Conservation (phyloP, 23 red algal species). For the Gracilaria gracilis region DNA sequence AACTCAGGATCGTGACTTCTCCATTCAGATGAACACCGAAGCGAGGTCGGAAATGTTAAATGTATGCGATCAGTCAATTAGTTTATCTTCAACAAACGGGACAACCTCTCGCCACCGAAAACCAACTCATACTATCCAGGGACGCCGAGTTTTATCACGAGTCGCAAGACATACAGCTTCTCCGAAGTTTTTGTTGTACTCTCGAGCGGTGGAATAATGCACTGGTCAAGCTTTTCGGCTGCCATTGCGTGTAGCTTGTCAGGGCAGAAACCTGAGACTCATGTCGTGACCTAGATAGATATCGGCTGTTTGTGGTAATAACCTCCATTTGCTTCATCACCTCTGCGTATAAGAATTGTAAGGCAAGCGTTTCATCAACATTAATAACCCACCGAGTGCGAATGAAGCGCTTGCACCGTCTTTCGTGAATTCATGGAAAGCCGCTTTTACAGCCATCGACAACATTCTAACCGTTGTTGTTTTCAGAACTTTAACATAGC, state of each 20-base stretch:
- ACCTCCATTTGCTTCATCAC: too few relatives aligned
- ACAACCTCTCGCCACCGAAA: background rate
- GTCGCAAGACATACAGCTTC: background rate
- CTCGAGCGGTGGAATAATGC: constrained; percentile 15
- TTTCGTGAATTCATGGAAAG: too few relatives aligned
- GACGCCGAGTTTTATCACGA: constrained; percentile 26
- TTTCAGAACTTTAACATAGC: too few relatives aligned
- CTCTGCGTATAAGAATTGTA: background rate
- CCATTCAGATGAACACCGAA: constrained; percentile 44
- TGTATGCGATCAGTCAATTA: constrained; percentile 25
- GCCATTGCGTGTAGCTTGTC: background rate
- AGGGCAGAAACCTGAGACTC: too few relatives aligned
- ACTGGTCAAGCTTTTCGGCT: background rate
- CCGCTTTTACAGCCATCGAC: too few relatives aligned
- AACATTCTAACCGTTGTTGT: too few relatives aligned
- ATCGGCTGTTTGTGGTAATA: too few relatives aligned
- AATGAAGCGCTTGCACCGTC: background rate
- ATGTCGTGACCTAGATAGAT: too few relatives aligned
- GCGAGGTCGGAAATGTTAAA: constrained; percentile 37
- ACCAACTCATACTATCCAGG: background rate
- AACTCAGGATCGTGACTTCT: constrained; percentile 51
- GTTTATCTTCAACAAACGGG: background rate
- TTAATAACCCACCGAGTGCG: background rate
- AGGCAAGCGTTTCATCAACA: background rate
- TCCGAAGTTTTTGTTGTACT: constrained; percentile 11